phyloP scores from a whole-genome alignment of 768 basidiomycete species.

The Aureoboletus auriporus region DNA sequence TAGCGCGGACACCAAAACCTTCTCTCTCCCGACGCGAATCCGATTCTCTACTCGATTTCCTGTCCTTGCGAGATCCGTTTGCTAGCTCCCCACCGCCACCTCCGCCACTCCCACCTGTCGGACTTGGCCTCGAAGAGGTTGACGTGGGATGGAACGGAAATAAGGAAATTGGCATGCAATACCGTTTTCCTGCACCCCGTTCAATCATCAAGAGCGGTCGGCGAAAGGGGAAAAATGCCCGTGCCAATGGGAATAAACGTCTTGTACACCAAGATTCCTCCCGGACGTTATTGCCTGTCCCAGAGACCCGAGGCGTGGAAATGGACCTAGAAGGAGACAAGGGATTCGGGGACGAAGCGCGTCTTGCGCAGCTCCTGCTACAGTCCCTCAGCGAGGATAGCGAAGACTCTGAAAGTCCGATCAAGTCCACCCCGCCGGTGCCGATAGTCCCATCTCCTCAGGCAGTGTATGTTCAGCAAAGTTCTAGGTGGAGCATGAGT shows the following conservation, averaged over 20 bases:
- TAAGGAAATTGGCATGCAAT: conserved; percentile 24
- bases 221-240: conserved; percentile 15
- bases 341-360: conserved; percentile 26
- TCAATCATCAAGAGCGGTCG: conserved; percentile 24
- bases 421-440: neutral
- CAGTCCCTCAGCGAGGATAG: conserved; percentile 23
- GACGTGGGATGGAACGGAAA: conserved; percentile 24
- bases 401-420: conserved; percentile 4
- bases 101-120: conserved; percentile 25
- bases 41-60: conserved; percentile 29
- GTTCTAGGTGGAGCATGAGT: conserved; percentile 30
- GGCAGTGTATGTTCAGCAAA: conserved; percentile 16
- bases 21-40: conserved; percentile 19
- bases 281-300: conserved; percentile 23
- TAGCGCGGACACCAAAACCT: conserved; percentile 12
- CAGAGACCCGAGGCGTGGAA: conserved; percentile 14
- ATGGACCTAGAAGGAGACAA: conserved; percentile 14
- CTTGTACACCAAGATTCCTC: conserved; percentile 27
- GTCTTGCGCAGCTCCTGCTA: conserved; percentile 27
- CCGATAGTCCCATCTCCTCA: conserved; percentile 12
- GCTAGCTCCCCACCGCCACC: conserved; percentile 32
- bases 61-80: conserved; percentile 32
- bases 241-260: conserved; percentile 15
- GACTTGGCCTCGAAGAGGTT: conserved; percentile 26
- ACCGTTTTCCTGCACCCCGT: conserved; percentile 31